A percentile compares a stretch with the other conserved stretches of the same genome.
Evolutionary conservation across 73 alveolate species (phyloP).

Genomic region (Paramecium octaurelia): DNA sequence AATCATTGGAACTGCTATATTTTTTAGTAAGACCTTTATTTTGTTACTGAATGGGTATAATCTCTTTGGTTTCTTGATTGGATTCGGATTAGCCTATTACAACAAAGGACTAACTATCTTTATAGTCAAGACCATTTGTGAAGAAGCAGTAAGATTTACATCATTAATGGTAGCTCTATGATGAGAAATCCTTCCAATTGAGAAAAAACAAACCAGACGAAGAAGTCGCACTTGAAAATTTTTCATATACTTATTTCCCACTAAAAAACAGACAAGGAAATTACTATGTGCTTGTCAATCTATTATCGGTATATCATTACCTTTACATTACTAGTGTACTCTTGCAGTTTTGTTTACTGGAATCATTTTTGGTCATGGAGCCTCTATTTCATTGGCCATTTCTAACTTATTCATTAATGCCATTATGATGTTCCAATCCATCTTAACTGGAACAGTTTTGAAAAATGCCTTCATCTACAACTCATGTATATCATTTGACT

Average conservation of each 20-base stretch:
- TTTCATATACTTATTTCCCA: neutral
- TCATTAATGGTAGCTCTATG: neutral
- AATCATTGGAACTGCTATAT: neutral
- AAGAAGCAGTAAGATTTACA: neutral
- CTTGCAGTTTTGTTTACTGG: conserved; percentile 22
- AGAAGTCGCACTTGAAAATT: neutral
- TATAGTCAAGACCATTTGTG: neutral
- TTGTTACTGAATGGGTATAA: conserved; percentile 20
- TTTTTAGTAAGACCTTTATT: neutral
- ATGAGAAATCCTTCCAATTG: neutral
- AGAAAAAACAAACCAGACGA: conserved; percentile 13
- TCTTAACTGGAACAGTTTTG: neutral
- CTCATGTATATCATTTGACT: neutral
- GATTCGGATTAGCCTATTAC: neutral
- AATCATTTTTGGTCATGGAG: conserved; percentile 36
- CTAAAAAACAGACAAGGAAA: conserved; percentile 12
- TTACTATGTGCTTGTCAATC: neutral
- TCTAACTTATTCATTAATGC: neutral
- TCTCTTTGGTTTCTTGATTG: conserved; percentile 35
- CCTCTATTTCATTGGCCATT: neutral
- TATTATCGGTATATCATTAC: neutral
- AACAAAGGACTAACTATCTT: conserved; percentile 18
- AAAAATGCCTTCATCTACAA: neutral
- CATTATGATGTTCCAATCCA: neutral
- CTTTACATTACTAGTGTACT: neutral